Conservation (phyloP, 495 filamentous ascomycete genomes). For the Hypoxylon rickii region DNA sequence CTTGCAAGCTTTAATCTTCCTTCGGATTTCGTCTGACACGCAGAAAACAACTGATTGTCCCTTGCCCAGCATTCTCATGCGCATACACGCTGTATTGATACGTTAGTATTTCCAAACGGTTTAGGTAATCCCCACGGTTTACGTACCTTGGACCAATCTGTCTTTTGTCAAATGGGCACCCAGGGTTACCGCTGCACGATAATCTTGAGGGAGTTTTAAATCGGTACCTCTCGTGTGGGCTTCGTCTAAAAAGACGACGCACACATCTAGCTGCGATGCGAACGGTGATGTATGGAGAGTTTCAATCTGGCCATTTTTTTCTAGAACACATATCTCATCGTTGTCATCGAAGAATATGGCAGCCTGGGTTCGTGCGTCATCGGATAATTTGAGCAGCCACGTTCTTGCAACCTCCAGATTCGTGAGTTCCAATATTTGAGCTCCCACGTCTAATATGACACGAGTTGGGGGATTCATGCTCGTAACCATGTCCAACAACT, state of each 20-base stretch:
- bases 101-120: not conserved
- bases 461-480: slow-evolving; percentile 45
- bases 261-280: slow-evolving; percentile 60
- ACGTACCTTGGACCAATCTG: slow-evolving; percentile 71
- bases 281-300: slow-evolving; percentile 65
- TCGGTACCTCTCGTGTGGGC: slow-evolving; percentile 78
- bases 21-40: slow-evolving; percentile 56
- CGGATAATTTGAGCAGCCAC: slow-evolving; percentile 47
- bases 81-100: slow-evolving; percentile 62
- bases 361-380: slow-evolving; percentile 43
- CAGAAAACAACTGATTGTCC: slow-evolving; percentile 67
- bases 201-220: slow-evolving; percentile 63
- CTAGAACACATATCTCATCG: slow-evolving; percentile 55
- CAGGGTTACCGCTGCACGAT: slow-evolving; percentile 70
- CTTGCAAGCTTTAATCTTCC: slow-evolving; percentile 39
- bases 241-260: slow-evolving; percentile 75
- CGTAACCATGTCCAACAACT: slow-evolving; percentile 52
- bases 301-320: slow-evolving; percentile 50
- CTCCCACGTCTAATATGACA: slow-evolving; percentile 76
- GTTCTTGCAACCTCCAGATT: slow-evolving; percentile 58
- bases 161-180: slow-evolving; percentile 74
- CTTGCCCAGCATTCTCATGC: slow-evolving; percentile 64
- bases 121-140: not conserved
- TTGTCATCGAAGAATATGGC: slow-evolving; percentile 59
- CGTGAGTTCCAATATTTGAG: slow-evolving; percentile 68